These are phyloP conservation scores for Kurtzmaniella cleridarum DNA, from an alignment of 805 yeast species.

Conservation along the genomic window DNA sequence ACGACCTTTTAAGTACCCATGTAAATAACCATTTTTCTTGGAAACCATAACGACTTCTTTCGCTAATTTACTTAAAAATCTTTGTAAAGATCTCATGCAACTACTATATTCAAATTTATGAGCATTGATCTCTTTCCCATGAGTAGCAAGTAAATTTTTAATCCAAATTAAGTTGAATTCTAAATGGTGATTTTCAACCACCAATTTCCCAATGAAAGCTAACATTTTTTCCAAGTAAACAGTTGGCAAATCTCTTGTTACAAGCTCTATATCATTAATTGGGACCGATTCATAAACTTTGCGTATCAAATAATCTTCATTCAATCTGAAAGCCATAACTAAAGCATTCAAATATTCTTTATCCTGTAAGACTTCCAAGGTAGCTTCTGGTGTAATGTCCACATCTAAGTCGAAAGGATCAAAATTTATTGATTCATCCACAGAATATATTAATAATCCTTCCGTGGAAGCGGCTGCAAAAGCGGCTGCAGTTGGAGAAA, in stretches of 20 bases:
- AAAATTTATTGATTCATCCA: constrained; percentile 68
- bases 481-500: constrained; percentile 85
- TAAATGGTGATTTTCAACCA: constrained; percentile 70
- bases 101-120: constrained; percentile 60
- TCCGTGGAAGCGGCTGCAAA: constrained; percentile 96
- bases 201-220: constrained; percentile 60
- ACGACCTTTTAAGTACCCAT: constrained; percentile 41
- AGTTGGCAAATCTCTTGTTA: constrained; percentile 65
- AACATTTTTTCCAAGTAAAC: constrained; percentile 69
- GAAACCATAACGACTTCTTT: constrained; percentile 62
- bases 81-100: constrained; percentile 62
- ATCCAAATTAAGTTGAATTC: constrained; percentile 86
- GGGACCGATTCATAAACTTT: constrained; percentile 72
- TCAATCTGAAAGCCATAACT: constrained; percentile 90
- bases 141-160: constrained; percentile 57
- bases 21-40: constrained; percentile 49
- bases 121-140: constrained; percentile 67
- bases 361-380: constrained; percentile 54
- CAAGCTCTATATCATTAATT: constrained; percentile 59
- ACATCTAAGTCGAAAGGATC: constrained; percentile 95
- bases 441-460: constrained; percentile 77
- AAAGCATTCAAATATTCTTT: constrained; percentile 69
- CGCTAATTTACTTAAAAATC: constrained; percentile 68
- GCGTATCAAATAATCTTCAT: constrained; percentile 70
- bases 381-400: constrained; percentile 82